phyloP scores from a whole-genome alignment of 2,329 filamentous ascomycete genomes.

The Alternaria triticimaculans region DNA sequence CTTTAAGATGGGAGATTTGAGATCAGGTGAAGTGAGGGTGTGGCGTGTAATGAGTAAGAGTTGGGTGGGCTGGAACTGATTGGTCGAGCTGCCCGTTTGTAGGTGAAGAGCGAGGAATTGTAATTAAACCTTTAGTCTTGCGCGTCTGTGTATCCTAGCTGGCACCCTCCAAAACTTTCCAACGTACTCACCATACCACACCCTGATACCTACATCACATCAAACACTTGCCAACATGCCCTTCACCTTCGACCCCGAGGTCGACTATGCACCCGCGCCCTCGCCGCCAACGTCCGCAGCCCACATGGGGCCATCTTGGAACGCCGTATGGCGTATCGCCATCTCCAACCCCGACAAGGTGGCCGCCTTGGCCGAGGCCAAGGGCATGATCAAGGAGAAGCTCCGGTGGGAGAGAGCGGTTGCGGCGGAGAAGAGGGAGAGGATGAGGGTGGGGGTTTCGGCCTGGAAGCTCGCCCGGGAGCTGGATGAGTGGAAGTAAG shows the following conservation, averaged over 20 bases:
- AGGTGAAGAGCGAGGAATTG: neutral
- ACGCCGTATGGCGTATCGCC: neutral
- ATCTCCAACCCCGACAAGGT: neutral
- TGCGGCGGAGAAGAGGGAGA: neutral
- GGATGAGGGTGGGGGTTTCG: neutral
- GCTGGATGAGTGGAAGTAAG: neutral
- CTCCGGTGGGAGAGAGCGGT: neutral
- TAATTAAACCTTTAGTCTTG: neutral
- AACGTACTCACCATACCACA: neutral
- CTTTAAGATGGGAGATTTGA: slow-evolving; percentile 89
- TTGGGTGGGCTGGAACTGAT: slow-evolving; percentile 81
- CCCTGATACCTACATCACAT: neutral
- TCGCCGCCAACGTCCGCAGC: neutral
- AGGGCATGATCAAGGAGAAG: neutral
- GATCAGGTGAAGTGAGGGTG: slow-evolving; percentile 93
- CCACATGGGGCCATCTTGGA: neutral
- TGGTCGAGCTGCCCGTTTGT: neutral
- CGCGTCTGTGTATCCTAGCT: neutral
- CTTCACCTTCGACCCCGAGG: neutral
- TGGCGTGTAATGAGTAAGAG: slow-evolving; percentile 92
- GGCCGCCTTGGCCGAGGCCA: neutral
- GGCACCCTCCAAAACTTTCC: neutral
- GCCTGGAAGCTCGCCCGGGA: neutral
- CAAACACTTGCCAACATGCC: no score
- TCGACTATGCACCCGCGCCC: neutral